Conservation (phyloP, 1,284 basidiomycete species). For the Boletus sp. region DNA sequence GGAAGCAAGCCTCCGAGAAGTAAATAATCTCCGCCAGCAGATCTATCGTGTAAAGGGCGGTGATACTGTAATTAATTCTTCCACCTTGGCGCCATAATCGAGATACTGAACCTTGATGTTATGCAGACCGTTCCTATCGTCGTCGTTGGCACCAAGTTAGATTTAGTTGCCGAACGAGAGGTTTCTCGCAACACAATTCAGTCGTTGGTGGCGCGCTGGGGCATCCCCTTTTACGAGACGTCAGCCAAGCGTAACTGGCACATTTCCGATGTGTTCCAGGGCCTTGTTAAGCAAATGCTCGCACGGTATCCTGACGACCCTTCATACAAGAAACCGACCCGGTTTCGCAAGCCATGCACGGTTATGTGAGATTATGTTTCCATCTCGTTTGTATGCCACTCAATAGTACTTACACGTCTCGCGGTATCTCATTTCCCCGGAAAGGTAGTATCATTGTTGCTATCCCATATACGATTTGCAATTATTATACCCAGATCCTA, state of each 20-base stretch:
- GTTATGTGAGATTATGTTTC: conserved; percentile 48
- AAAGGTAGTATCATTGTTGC: conserved; percentile 11
- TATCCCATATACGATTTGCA: conserved; percentile 12
- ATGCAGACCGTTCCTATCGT: conserved; percentile 71
- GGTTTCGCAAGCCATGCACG: conserved; percentile 42
- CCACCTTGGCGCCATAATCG: neutral
- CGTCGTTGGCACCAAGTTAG: conserved; percentile 85
- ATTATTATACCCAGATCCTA: conserved; percentile 13
- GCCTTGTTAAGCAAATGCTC: conserved; percentile 73
- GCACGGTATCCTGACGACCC: conserved; percentile 52
- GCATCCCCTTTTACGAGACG: conserved; percentile 79
- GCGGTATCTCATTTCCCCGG: neutral
- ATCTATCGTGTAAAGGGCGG: conserved; percentile 77
- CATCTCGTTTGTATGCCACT: conserved; percentile 10
- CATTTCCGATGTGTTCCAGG: conserved; percentile 74
- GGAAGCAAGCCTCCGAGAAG: conserved; percentile 71
- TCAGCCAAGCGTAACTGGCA: conserved; percentile 81
- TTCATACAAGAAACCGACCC: conserved; percentile 38
- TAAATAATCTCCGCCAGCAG: conserved; percentile 75
- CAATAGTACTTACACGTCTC: conserved; percentile 5
- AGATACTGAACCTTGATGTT: conserved; percentile 12
- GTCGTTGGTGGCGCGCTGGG: conserved; percentile 63
- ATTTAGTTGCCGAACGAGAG: conserved; percentile 78
- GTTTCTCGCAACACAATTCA: conserved; percentile 67
- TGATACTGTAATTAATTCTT: conserved; percentile 44